phyloP scores from a whole-genome alignment of 2,329 filamentous ascomycete species.

The Trichoderma sp. region DNA sequence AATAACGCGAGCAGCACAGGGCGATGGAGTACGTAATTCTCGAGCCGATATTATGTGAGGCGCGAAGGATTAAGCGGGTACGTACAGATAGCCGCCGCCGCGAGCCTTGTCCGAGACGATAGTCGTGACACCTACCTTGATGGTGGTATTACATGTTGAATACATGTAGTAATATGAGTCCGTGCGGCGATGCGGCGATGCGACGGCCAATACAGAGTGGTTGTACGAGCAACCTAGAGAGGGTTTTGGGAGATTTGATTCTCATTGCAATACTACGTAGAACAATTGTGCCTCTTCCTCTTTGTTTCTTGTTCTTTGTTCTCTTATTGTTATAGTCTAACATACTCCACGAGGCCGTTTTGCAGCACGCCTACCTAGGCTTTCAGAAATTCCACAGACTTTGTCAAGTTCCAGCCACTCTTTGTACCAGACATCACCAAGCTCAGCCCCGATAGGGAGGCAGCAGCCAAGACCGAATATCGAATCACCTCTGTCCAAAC shows the following conservation, averaged over 20 bases:
- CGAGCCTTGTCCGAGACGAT: background rate
- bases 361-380: background rate
- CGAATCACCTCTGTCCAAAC: background rate
- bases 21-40: background rate
- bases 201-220: background rate
- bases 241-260: background rate
- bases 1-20: background rate
- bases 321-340: background rate
- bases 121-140: background rate
- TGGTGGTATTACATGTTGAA: background rate
- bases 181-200: background rate
- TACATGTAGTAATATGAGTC: background rate
- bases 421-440: background rate
- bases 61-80: background rate
- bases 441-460: slow-evolving; percentile 18
- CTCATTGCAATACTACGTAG: background rate
- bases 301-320: too few relatives aligned
- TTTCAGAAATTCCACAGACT: background rate
- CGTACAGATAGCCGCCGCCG: background rate
- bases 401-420: background rate
- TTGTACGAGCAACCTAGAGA: background rate
- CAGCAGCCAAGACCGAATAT: background rate
- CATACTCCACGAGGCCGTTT: background rate
- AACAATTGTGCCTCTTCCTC: background rate
- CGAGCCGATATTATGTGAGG: background rate